Conservation (phyloP, 75 land plant genomes). For the Adiantum capillusveneris region DNA sequence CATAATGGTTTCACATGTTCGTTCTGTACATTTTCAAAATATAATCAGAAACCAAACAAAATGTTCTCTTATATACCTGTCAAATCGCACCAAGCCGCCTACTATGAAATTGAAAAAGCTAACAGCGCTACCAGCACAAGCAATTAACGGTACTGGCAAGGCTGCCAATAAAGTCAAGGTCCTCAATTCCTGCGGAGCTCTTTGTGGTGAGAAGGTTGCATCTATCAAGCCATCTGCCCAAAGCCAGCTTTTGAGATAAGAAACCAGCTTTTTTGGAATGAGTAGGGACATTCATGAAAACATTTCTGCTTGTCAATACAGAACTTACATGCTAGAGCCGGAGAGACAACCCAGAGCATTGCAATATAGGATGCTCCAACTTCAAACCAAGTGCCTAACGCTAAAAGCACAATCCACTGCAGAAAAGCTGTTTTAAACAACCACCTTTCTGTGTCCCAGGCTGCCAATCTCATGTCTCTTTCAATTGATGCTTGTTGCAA, state of each 20-base stretch:
- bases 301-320: neutral
- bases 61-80: conserved; percentile 73
- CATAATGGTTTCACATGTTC: no score
- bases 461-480: neutral
- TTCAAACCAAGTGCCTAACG: conserved; percentile 46
- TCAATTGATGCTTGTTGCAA: neutral
- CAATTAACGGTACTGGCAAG: conserved; percentile 43
- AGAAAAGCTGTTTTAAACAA: conserved; percentile 76
- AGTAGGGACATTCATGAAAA: neutral
- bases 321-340: conserved; percentile 87
- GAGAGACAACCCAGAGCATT: conserved; percentile 77
- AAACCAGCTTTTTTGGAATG: neutral
- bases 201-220: conserved; percentile 57
- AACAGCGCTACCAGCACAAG: conserved; percentile 48
- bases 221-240: conserved; percentile 80
- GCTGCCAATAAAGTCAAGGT: conserved; percentile 58
- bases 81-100: conserved; percentile 63
- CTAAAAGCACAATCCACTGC: conserved; percentile 74
- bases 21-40: no score
- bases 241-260: neutral
- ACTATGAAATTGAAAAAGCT: conserved; percentile 36
- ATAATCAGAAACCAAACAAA: no score
- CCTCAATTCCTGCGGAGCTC: conserved; percentile 55
- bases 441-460: conserved; percentile 84
- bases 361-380: conserved; percentile 84